phyloP scores from a whole-genome alignment of 2,329 filamentous ascomycete species.

The Fusarium pseudocircinatum region DNA sequence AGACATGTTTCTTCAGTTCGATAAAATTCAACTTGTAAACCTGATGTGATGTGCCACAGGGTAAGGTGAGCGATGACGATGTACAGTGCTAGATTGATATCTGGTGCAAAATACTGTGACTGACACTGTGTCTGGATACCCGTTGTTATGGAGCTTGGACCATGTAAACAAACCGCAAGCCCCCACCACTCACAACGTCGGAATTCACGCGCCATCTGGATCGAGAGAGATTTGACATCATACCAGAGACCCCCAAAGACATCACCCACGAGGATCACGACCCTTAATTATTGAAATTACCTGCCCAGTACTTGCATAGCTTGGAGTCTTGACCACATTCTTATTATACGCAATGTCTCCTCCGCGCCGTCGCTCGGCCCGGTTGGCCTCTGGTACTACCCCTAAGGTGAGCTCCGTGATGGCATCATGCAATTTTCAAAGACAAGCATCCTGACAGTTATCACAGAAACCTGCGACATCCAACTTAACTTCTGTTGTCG shows the following conservation, averaged over 20 bases:
- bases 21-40: background rate
- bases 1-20: background rate
- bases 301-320: conserved; percentile 26
- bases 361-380: conserved; percentile 57
- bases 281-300: conserved; percentile 39
- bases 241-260: conserved; percentile 40
- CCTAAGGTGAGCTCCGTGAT: conserved; percentile 48
- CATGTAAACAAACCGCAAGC: conserved; percentile 43
- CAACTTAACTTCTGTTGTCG: conserved; percentile 55
- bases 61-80: background rate
- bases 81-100: background rate
- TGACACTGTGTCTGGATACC: conserved; percentile 24
- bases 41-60: background rate
- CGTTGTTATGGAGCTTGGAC: conserved; percentile 42
- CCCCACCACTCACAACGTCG: conserved; percentile 35
- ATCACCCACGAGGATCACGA: conserved; percentile 36
- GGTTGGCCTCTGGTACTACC: conserved; percentile 51
- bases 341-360: conserved; percentile 49
- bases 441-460: conserved; percentile 19
- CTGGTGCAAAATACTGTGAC: rapidly evolving
- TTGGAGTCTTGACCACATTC: conserved; percentile 20
- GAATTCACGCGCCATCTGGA: conserved; percentile 37
- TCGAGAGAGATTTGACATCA: conserved; percentile 43
- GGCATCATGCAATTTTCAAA: conserved; percentile 11
- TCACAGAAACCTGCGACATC: conserved; percentile 46